These are phyloP conservation scores for Harringtonia aguacate DNA, from an alignment of 2,329 filamentous ascomycete species.

Conservation along the genomic window DNA sequence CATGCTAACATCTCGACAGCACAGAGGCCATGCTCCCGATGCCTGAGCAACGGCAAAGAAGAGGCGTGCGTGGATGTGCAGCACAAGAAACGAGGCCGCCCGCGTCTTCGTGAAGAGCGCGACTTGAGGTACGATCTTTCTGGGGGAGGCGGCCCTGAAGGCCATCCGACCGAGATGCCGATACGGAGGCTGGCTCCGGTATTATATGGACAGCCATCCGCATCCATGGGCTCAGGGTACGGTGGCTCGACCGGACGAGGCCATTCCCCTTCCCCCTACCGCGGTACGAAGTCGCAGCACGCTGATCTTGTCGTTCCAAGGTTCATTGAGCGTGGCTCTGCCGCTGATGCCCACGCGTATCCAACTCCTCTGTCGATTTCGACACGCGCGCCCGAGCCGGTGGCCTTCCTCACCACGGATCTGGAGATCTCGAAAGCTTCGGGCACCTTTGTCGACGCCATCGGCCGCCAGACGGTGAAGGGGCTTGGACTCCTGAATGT, in stretches of 20 bases:
- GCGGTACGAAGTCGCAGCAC: constrained; percentile 43
- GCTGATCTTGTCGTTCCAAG: constrained; percentile 35
- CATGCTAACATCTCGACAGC: too few species aligned
- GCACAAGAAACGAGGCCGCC: constrained; percentile 75
- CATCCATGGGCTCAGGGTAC: constrained; percentile 30
- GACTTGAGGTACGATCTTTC: constrained; percentile 44
- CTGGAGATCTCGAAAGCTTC: constrained; percentile 49
- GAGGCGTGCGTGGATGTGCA: constrained; percentile 74
- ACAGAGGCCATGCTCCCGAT: constrained; percentile 68
- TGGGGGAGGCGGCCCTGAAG: constrained; percentile 29
- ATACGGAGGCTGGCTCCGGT: constrained; percentile 36
- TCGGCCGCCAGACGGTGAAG: constrained; percentile 36
- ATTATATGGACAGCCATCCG: constrained; percentile 33
- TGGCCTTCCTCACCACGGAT: constrained; percentile 47
- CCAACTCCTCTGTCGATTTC: constrained; percentile 30
- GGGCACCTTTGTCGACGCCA: constrained; percentile 40
- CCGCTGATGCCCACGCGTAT: constrained; percentile 38
- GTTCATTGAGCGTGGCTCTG: constrained; percentile 39
- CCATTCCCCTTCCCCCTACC: constrained; percentile 30
- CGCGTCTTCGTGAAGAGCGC: constrained; percentile 63
- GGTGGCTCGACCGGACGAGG: constrained; percentile 34
- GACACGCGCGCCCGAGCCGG: constrained; percentile 34
- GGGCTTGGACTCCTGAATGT: constrained; percentile 44
- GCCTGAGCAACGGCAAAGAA: constrained; percentile 67
- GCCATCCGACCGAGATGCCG: constrained; percentile 32